These are phyloP conservation scores for Fagopyrum homotropicum DNA, from an alignment of 148 eudicot genomes.

Conservation along the genomic window DNA sequence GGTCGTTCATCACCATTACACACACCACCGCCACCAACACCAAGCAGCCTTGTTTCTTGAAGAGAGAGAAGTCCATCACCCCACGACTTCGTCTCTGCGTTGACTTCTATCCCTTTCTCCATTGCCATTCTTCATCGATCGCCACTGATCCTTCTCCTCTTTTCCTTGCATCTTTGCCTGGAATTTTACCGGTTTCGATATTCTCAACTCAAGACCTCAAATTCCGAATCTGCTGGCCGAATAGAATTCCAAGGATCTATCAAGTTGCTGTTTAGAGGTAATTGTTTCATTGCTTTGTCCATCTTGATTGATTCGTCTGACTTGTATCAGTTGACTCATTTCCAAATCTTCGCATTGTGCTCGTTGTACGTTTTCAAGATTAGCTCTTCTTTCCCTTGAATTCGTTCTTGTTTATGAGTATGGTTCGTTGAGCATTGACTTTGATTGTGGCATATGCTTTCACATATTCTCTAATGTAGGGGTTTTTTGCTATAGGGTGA, in stretches of 20 bases:
- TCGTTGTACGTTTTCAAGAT: not conserved
- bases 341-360: conserved; percentile 1
- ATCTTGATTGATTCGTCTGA: not conserved
- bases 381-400: not conserved
- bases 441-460: not conserved
- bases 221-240: not conserved
- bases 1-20: conserved; percentile 1
- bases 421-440: not conserved
- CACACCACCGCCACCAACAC: not conserved
- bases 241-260: not conserved
- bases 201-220: not conserved
- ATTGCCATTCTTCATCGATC: not conserved
- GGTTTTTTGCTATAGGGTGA: not conserved
- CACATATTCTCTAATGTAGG: not conserved
- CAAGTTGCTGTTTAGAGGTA: not conserved
- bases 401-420: not conserved
- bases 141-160: not conserved
- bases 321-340: not conserved
- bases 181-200: not conserved
- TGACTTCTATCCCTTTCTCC: not conserved
- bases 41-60: conserved; percentile 3
- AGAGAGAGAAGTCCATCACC: not conserved
- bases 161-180: not conserved
- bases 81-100: conserved; percentile 6
- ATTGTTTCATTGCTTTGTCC: not conserved